Base-by-base conservation (phyloP, 2,329 filamentous ascomycete genomes). In the Tolypocladium tundrense region DNA sequence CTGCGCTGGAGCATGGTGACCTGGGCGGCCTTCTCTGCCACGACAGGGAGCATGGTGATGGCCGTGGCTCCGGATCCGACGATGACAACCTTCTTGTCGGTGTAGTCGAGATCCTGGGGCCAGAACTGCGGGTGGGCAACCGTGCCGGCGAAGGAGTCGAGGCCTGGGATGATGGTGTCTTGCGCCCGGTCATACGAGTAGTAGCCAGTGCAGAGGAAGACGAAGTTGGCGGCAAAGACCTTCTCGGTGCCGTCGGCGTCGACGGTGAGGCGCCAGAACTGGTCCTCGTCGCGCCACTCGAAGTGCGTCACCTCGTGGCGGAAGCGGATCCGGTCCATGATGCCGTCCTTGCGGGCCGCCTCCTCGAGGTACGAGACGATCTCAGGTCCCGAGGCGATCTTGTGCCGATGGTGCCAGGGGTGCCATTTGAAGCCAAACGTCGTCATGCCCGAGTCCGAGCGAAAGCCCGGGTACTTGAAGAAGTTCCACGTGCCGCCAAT, bases 1-100 rank as follows among this genome's bases (percentile, higher is more conserved):
- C 85, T 90, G 58, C 91, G 84, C 72, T 95, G 90, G 3, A 95
- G 79, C 83, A 93, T 90, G 1, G 88, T 93, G 35, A 91, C 84
- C 16, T 82, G 79, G 6, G 72, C 73, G 6, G 88, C 88, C 43
- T 79, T 82, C 50, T 87, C 74, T 1, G 85, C 83, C 52, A 95
- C 72, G 53, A 79, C 81, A 0, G 90, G 91, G 3, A 95, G 70
- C 1, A 96, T 77, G 0, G 90, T 94, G 54, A 93, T 74, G 8
- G 90, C 87, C 0, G 91, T 95, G 2, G 90, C 90, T 9, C 91
- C 91, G 19, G 83, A 87, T 19, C 90, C 90, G 61, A 94, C 83
- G 59, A 93, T 77, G 50, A 90, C 80, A 27, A 93, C 77, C 51
- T 82, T 82, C 71, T 91, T 90, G 68, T 77, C 76, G 7, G 76